Conservation (phyloP, 164 flowering plant genomes). For the Vitis labrusca region DNA sequence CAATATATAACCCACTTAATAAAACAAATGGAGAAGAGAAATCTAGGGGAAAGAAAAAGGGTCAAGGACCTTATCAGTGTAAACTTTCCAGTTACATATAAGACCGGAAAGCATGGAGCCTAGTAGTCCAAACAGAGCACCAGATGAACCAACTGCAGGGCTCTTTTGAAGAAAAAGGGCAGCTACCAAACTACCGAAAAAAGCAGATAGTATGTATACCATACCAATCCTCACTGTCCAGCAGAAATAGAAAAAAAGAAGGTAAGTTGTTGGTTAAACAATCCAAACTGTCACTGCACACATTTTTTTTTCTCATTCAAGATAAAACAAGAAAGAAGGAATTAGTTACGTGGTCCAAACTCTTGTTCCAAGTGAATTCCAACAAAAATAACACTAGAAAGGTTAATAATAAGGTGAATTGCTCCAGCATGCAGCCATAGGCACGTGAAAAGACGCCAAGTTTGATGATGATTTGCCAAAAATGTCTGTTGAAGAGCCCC, state of each 20-base stretch:
- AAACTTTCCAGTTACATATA: constrained; percentile 59
- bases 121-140: constrained; percentile 74
- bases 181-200: constrained; percentile 59
- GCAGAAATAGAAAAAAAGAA: constrained; percentile 7
- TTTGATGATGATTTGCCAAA: constrained; percentile 39
- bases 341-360: constrained; percentile 63
- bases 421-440: constrained; percentile 71
- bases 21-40: constrained; percentile 1
- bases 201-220: constrained; percentile 65
- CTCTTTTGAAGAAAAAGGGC: constrained; percentile 56
- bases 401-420: constrained; percentile 64
- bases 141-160: constrained; percentile 69
- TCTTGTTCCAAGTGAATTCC: constrained; percentile 77
- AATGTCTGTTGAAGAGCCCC: constrained; percentile 59
- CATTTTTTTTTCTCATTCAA: background rate
- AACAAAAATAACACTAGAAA: constrained; percentile 48
- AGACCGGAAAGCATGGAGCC: constrained; percentile 75
- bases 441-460: constrained; percentile 70
- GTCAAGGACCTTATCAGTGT: constrained; percentile 55
- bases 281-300: background rate
- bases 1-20: background rate
- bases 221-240: constrained; percentile 65
- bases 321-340: background rate
- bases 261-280: background rate
- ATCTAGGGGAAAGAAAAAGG: background rate